Evolutionary conservation across 257 asterid species (phyloP), one percentile per base, ranked within the genome.

Genomic region (Solanum virginianum): DNA sequence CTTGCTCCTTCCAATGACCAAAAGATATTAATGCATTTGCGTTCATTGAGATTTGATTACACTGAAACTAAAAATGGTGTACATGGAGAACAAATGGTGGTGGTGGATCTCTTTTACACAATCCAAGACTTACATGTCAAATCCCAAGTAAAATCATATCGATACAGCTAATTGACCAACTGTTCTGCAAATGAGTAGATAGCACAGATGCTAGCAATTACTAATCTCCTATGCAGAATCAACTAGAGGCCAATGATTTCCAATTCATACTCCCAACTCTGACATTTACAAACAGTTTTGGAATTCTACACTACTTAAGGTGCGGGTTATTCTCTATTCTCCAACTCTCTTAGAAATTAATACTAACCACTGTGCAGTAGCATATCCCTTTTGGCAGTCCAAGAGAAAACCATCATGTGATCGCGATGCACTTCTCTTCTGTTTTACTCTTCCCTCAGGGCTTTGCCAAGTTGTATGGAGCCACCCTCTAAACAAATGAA

Each of bases 401-500:
- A 92, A 12, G 57, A 54, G 86, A 66, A 57, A 80, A 83, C 36
- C 18, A 71, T 43, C 11, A 6, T 5, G 11, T 77, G 82, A 85
- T 72, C 84, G 87, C 3, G 89, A 70, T 17, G 89, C 77, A 75
- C 86, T 81, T 32, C 84, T 81, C 53, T 83, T 87, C 82, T 82
- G 88, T 68, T 90, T 86, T 11, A 65, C 43, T 80, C 75, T 80
- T 77, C 56, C 57, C 62, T 88, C 88, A 36, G 90, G 72, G 85
- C 83, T 80, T 16, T 17, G 86, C 45, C 87, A 91, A 59, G 86
- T 88, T 93, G 59, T 92, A 90, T 3, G 93, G 88, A 92, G 90
- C 94, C 93, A 91, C 66, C 93, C 88, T 86, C 90, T 89, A 20
- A 94, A 75, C 81, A 92, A 15, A 86, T 80, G 84, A 57, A 87